Conservation (phyloP, 345 rosid genomes). For the Salix brachista region DNA sequence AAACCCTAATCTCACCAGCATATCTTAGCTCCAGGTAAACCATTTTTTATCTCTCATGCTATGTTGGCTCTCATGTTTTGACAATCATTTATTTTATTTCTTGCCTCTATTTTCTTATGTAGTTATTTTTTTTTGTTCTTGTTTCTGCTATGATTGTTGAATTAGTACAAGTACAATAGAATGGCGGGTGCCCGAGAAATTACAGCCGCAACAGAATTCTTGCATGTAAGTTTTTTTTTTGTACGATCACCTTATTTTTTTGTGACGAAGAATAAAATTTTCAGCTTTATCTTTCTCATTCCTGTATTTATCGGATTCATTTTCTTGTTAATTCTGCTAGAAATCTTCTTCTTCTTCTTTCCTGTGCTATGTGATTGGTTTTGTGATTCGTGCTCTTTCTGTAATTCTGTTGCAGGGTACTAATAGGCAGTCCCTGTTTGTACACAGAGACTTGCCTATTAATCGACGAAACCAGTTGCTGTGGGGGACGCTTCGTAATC, state of each 20-base stretch:
- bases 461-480: slow-evolving; percentile 18
- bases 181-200: slow-evolving; percentile 13
- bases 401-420: slow-evolving; percentile 10
- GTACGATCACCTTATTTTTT: background rate
- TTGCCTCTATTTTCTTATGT: background rate
- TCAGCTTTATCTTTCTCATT: background rate
- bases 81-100: too few species aligned
- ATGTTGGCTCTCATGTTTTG: background rate
- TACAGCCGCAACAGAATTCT: background rate
- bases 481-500: slow-evolving; percentile 13
- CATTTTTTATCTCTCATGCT: background rate
- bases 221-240: background rate
- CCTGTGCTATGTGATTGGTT: background rate
- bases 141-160: background rate
- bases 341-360: background rate
- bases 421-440: slow-evolving; percentile 11
- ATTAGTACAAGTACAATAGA: background rate
- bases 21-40: background rate
- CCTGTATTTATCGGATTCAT: background rate
- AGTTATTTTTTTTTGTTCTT: background rate
- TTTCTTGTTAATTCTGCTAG: background rate
- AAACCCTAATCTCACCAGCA: background rate
- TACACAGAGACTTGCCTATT: slow-evolving; percentile 4
- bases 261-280: background rate
- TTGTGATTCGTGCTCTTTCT: background rate